Evolutionary conservation across 768 basidiomycete genomes (phyloP).

Genomic region (Mrakia frigida): DNA sequence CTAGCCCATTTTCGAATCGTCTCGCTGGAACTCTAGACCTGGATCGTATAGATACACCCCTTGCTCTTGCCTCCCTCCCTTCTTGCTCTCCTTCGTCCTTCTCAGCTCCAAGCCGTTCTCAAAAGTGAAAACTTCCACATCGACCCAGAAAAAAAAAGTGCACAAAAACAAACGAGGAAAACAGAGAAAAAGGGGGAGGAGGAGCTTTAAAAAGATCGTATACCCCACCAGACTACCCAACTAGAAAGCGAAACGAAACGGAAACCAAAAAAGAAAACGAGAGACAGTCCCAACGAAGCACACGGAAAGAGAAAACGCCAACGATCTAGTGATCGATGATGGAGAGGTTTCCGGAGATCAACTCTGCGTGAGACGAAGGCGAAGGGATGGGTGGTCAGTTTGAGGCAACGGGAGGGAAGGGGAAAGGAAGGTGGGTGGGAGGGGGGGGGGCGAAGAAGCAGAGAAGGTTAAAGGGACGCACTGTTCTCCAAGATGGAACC

Average conservation of each 20-base stretch:
- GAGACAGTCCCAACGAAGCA: too few relatives aligned
- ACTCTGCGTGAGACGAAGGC: constrained; percentile 12
- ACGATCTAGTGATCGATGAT: constrained; percentile 32
- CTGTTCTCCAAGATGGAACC: constrained; percentile 73
- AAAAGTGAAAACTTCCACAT: too few relatives aligned
- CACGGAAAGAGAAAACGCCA: too few relatives aligned
- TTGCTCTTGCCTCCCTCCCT: too few relatives aligned
- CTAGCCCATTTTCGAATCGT: too few relatives aligned
- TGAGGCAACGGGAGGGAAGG: neutral
- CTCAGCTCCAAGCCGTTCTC: too few relatives aligned
- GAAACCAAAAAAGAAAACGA: too few relatives aligned
- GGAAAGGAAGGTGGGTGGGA: neutral
- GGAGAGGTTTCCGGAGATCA: constrained; percentile 33
- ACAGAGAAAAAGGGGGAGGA: neutral
- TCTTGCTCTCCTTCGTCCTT: too few relatives aligned
- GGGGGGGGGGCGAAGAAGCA: neutral
- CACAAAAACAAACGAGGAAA: neutral
- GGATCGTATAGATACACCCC: too few relatives aligned
- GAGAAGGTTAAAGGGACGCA: constrained; percentile 38
- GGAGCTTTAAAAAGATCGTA: neutral
- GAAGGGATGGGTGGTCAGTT: neutral
- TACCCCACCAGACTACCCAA: neutral
- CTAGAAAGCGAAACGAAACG: neutral
- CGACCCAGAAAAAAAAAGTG: neutral
- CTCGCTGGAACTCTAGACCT: too few relatives aligned